Percentiles rank a stretch among this genome's conserved stretches.
Evolutionary conservation across 2,329 filamentous ascomycete species (phyloP).

Genomic region (Hansfordia pulvinata): DNA sequence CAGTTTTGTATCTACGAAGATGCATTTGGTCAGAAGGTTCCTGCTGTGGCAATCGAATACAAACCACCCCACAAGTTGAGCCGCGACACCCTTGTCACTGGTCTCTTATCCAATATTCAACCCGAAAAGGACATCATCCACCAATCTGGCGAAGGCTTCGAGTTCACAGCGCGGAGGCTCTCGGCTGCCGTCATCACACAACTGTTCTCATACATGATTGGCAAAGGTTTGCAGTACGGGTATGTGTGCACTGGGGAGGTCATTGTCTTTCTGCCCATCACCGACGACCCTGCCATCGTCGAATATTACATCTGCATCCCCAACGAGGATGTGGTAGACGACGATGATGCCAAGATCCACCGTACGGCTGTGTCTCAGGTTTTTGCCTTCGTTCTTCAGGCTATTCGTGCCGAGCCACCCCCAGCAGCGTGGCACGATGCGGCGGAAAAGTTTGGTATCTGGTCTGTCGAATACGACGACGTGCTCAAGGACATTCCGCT

Average conservation of each 20-base stretch:
- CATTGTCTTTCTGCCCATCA: conserved; percentile 21
- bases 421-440: conserved; percentile 16
- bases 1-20: conserved; percentile 18
- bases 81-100: conserved; percentile 15
- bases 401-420: conserved; percentile 13
- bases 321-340: conserved; percentile 19
- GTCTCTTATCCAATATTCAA: conserved; percentile 19
- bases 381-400: no score
- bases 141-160: conserved; percentile 14
- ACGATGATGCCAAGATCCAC: no score
- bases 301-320: conserved; percentile 19
- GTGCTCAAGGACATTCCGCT: no score
- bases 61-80: no score
- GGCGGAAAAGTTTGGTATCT: conserved; percentile 14
- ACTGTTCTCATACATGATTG: conserved; percentile 25
- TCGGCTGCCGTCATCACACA: conserved; percentile 21
- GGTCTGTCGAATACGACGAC: conserved; percentile 12
- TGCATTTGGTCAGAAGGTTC: no score
- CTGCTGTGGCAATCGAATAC: no score
- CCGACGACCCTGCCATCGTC: conserved; percentile 16
- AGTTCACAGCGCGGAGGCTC: conserved; percentile 16
- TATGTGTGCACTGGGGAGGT: conserved; percentile 20
- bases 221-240: conserved; percentile 19
- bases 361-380: no score
- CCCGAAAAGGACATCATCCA: conserved; percentile 19